Base-by-base conservation (phyloP, 2,329 filamentous ascomycete genomes). In the Verticillium albo-atrum region DNA sequence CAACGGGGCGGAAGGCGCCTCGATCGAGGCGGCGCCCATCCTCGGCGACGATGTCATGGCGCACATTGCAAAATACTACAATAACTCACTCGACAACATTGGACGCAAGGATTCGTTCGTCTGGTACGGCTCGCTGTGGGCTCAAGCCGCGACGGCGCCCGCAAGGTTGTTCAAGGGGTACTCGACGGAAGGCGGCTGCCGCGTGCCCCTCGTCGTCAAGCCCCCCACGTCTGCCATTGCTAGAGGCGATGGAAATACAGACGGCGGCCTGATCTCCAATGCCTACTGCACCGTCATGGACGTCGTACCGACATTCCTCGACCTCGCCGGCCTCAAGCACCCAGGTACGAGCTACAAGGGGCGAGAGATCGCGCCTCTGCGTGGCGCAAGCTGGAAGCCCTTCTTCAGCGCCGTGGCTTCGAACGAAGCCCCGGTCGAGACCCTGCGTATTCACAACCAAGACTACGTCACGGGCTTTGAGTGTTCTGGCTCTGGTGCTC, bases 1-100 rank as follows among this genome's bases (percentile, higher is more conserved):
- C 70, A 88, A 88, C 62, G 84, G 84, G 2, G 84, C 84, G 12
- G 84, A 87, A 64, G 84, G 84, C 12, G 82, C 81, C 17, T 78
- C 78, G 1, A 83, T 84, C 62, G 83, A 87, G 65, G 82, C 84
- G 4, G 79, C 82, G 57, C 84, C 84, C 0, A 81, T 86, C 58
- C 78, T 86, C 4, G 75, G 80, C 57, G 79, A 79, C 54, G 76
- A 76, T 26, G 81, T 84, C 63, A 78, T 84, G 58, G 61, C 5
- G 54, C 62, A 17, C 62, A 63, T 60, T n/a, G 71, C 77, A 60
- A 78, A 78, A 63, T 80, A 82, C 70, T 82, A 81, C 65, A 70
- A 80, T 68, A 82, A 81, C 63, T 72, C 68, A 23, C 69, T 80
- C n/a, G 78, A 79, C 20, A 82, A 82, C 57, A 52, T 50, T 26